Percentiles rank a stretch among this genome's conserved stretches.
Conservation (phyloP, 495 filamentous ascomycete species). For the Podospora pseudocomata region DNA sequence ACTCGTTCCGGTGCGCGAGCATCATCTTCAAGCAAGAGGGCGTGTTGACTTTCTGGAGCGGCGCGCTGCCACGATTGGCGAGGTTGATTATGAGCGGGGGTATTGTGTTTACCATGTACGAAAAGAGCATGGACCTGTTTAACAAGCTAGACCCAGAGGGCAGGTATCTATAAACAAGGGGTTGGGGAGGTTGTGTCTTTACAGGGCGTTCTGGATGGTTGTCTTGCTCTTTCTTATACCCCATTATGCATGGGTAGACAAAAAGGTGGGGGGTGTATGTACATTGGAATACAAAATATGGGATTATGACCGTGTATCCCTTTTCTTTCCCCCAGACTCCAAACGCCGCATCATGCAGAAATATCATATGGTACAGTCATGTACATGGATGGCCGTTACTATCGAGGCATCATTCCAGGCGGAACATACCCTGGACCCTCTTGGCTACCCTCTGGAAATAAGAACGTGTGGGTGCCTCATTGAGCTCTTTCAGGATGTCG, state of each 20-base stretch:
- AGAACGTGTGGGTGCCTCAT: constrained; percentile 62
- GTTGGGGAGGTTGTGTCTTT: constrained; percentile 3
- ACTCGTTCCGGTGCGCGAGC: constrained; percentile 80
- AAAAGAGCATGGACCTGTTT: constrained; percentile 91
- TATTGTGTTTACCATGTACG: constrained; percentile 99
- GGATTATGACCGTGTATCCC: background rate
- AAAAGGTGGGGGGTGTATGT: background rate
- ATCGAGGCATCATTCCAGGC: constrained; percentile 39
- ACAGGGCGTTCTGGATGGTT: background rate
- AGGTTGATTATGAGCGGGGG: constrained; percentile 86
- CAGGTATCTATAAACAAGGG: constrained; percentile 63
- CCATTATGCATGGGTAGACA: constrained; percentile 19
- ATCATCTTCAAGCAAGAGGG: constrained; percentile 88
- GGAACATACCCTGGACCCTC: constrained; percentile 60
- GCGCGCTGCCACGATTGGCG: constrained; percentile 79
- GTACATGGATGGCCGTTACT: background rate
- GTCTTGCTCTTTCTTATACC: constrained; percentile 10
- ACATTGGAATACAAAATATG: constrained; percentile 1
- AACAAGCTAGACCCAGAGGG: constrained; percentile 77
- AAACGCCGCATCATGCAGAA: constrained; percentile 26
- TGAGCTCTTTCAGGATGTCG: constrained; percentile 66
- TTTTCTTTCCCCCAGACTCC: constrained; percentile 11
- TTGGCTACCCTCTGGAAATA: constrained; percentile 54
- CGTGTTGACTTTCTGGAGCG: constrained; percentile 87
- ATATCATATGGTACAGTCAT: constrained; percentile 13